Base-by-base conservation (phyloP, 78 protist species). In the Mastigamoeba balamuthi region DNA sequence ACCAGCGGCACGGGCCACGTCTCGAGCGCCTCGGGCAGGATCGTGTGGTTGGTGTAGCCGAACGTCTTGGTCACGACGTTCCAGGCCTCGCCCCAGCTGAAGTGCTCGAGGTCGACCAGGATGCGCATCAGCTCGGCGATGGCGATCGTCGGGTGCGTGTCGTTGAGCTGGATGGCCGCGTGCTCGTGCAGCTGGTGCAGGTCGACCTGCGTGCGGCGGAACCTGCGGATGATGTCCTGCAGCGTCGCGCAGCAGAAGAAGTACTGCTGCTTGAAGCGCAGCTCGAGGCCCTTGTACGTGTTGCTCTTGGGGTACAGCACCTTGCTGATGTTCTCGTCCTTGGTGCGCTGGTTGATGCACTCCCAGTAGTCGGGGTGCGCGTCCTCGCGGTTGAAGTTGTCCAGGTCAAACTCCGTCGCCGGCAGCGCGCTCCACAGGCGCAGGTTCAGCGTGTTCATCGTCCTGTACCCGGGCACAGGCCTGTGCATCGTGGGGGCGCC, bases 21-120 rank as follows among this genome's bases (percentile, higher is more conserved):
- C 86, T 96, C 99, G 38, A 96, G 86, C 0, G 99, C 99, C 74
- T 96, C 99, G 35, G 99, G 96, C 40, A 96, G 89, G 37, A 96
- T 84, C 36, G 99, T 96, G 87, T 96, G 99, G 86, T 96, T 96
- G 69, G 99, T 96, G 97, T 89, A 96, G 37, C 85, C 89, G 71
- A 81, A 91, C 2, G 91, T 84, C 44, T 66, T 68, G 76, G 65
- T 35, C 30, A 79, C 77, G 69, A 95, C 83, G 30, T 77, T 83
- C 93, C 94, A 92, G 2, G 99, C 97, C 33, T 71, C 92, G 3
- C 87, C 92, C 91, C 91, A 96, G 29, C 27, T 65, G 23, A 78
- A 28, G 27, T 66, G 67, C 66, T 91, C 91, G 29, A 87, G 87
- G 70, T 96, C 99, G 28, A 94, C 7, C 5, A 95, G 84, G 8